These are phyloP conservation scores for Diutina pseudorugosa DNA, from an alignment of 1,139 yeast genomes.

Conservation along the genomic window DNA sequence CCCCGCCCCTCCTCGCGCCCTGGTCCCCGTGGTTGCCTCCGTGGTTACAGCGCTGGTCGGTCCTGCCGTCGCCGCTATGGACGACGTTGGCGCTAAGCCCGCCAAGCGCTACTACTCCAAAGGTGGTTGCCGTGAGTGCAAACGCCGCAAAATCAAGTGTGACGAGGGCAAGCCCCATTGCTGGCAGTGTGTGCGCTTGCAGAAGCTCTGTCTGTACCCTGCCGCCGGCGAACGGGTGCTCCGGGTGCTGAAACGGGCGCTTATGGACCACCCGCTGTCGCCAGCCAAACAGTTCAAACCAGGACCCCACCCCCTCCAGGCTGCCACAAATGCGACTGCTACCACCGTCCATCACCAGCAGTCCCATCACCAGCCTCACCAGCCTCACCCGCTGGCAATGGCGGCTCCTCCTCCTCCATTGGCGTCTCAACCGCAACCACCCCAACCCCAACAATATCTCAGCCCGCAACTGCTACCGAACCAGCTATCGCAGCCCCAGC, in stretches of 20 bases:
- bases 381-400: too few relatives aligned
- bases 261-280: constrained; percentile 2
- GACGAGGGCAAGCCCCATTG: constrained; percentile 51
- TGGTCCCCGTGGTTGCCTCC: too few relatives aligned
- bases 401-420: not conserved
- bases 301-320: not conserved
- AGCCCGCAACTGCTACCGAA: not conserved
- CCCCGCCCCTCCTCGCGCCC: too few relatives aligned
- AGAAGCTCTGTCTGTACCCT: constrained; percentile 23
- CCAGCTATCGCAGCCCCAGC: too few relatives aligned
- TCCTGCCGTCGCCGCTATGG: not conserved
- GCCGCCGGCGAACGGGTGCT: constrained; percentile 13
- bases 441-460: not conserved
- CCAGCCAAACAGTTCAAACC: not conserved
- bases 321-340: too few relatives aligned
- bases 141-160: constrained; percentile 34
- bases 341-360: too few relatives aligned
- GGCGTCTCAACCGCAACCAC: not conserved
- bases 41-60: not conserved
- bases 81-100: not conserved
- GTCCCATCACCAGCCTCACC: too few relatives aligned
- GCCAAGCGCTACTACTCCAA: constrained; percentile 17
- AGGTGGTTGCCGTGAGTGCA: constrained; percentile 29
- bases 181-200: constrained; percentile 28
- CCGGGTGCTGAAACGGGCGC: constrained; percentile 6